These are phyloP conservation scores for Paecilomyces formosus DNA, from an alignment of 2,329 filamentous ascomycete genomes.

Conservation along the genomic window DNA sequence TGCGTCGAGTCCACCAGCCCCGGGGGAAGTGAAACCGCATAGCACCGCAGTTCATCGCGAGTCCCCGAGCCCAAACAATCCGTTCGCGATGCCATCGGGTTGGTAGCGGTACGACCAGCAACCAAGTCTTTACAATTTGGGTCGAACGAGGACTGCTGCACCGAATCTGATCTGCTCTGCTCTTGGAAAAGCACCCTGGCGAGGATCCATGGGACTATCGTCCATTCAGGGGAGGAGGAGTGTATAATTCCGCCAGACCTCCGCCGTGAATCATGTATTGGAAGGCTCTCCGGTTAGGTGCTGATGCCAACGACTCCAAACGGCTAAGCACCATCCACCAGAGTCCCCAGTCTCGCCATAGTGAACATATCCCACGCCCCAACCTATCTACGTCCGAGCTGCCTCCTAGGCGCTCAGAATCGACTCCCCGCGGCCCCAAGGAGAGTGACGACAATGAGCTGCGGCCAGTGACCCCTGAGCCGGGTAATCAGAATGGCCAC, in stretches of 20 bases:
- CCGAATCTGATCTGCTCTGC: not conserved
- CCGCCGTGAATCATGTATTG: conserved; percentile 30
- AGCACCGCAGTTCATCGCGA: not conserved
- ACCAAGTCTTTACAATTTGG: not conserved
- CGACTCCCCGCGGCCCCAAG: conserved; percentile 20
- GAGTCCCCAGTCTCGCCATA: conserved; percentile 22
- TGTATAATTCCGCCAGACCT: conserved; percentile 8
- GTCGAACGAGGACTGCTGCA: not conserved
- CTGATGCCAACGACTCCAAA: conserved; percentile 26
- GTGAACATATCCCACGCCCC: conserved; percentile 30
- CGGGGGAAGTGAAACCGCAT: not conserved
- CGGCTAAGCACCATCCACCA: conserved; percentile 24
- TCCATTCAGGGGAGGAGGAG: conserved; percentile 11
- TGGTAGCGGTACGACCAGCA: not conserved
- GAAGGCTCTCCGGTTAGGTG: conserved; percentile 29
- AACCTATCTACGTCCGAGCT: conserved; percentile 19
- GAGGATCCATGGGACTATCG: conserved; percentile 11
- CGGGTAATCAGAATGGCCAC: conserved; percentile 9
- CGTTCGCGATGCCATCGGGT: not conserved
- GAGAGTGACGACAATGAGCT: conserved; percentile 10
- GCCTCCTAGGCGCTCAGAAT: conserved; percentile 26
- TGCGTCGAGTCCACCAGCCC: not conserved
- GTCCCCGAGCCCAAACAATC: not conserved
- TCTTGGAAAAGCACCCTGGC: not conserved
- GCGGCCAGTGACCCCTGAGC: conserved; percentile 2